phyloP scores from a whole-genome alignment of 108 stramenopile species.

The Hondaea fermentalgiana region DNA sequence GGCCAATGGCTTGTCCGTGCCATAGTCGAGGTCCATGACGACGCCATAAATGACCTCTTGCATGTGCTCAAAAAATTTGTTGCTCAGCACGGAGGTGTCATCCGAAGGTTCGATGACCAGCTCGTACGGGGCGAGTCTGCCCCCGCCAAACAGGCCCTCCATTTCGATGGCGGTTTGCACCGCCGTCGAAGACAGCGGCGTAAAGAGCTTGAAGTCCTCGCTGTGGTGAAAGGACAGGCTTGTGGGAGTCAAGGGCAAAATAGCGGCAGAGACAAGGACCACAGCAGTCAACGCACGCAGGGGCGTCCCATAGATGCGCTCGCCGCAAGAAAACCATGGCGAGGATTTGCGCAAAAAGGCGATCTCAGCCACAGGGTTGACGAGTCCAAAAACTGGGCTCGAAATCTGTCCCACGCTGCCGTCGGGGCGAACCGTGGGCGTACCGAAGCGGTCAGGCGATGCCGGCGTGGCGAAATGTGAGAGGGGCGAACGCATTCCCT shows the following conservation, averaged over 20 bases:
- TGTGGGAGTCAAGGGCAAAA: constrained; percentile 1
- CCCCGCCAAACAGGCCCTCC: background rate
- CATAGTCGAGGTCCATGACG: background rate
- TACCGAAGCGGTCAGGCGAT: background rate
- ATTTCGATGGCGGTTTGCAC: background rate
- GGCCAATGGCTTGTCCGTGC: background rate
- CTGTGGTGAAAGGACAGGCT: background rate
- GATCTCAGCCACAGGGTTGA: background rate
- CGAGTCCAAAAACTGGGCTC: background rate
- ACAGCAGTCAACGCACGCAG: background rate
- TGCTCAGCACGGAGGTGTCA: background rate
- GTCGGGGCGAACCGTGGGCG: background rate
- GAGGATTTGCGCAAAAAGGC: background rate
- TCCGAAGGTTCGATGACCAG: background rate
- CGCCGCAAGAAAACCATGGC: background rate
- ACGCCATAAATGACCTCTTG: background rate
- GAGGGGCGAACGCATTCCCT: background rate
- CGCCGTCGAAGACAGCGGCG: background rate
- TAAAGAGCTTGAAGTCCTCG: constrained; percentile 11
- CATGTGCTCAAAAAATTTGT: background rate
- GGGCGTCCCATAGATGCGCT: background rate
- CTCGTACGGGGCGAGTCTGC: background rate
- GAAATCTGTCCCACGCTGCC: background rate
- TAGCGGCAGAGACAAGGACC: background rate
- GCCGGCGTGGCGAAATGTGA: background rate